A percentile compares a stretch with the other conserved stretches of the same genome.
These are phyloP conservation scores for Hymenoscyphus fructigenus DNA, from an alignment of 2,329 filamentous ascomycete species.

Conservation along the genomic window DNA sequence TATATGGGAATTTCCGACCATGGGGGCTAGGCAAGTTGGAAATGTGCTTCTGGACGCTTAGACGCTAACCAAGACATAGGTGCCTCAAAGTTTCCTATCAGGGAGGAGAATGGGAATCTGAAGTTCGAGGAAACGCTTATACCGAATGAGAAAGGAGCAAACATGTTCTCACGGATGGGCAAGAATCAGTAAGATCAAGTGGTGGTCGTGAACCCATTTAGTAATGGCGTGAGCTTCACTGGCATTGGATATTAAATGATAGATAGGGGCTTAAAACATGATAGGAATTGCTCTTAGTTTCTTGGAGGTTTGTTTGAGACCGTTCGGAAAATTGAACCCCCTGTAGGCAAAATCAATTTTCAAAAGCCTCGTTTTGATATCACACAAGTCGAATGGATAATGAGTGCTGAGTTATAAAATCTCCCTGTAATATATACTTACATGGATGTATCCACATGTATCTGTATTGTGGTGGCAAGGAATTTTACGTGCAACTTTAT, in stretches of 20 bases:
- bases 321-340: too few relatives aligned
- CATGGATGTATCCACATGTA: not conserved
- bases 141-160: not conserved
- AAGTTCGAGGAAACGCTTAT: not conserved
- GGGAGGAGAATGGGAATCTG: not conserved
- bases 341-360: too few relatives aligned
- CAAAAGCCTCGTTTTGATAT: too few relatives aligned
- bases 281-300: too few relatives aligned
- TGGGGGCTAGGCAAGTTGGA: constrained; percentile 6
- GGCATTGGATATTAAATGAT: not conserved
- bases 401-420: too few relatives aligned
- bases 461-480: not conserved
- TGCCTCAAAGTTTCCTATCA: not conserved
- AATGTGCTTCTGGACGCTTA: not conserved
- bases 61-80: not conserved
- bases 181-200: not conserved
- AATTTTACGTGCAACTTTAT: not conserved
- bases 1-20: constrained; percentile 7
- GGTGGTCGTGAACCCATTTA: not conserved
- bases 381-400: too few relatives aligned
- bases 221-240: not conserved
- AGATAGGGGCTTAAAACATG: too few relatives aligned
- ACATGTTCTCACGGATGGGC: not conserved
- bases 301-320: too few relatives aligned
- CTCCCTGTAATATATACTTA: too few relatives aligned